A percentile compares a stretch with the other conserved stretches of the same genome.
Evolutionary conservation across 257 asterid species (phyloP).

Genomic region (Gynochthodes officinalis): DNA sequence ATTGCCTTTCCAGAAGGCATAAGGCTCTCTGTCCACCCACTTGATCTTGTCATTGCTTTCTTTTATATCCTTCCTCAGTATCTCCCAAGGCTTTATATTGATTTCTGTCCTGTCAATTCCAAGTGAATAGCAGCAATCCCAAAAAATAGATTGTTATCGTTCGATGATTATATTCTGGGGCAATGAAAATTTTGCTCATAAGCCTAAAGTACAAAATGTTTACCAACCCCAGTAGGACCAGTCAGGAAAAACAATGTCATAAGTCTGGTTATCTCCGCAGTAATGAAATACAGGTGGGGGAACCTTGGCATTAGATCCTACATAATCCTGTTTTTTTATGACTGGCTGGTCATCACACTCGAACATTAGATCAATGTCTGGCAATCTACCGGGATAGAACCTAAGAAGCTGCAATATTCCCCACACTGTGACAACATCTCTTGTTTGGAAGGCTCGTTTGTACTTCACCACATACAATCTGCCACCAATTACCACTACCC

Average conservation of each 20-base stretch:
- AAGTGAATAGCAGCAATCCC: neutral
- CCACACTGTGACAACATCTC: slow-evolving; percentile 79
- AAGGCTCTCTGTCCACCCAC: slow-evolving; percentile 73
- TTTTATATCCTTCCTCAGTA: slow-evolving; percentile 51
- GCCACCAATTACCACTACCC: slow-evolving; percentile 53
- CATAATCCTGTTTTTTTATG: slow-evolving; percentile 35
- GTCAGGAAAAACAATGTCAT: slow-evolving; percentile 78
- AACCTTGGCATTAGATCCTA: slow-evolving; percentile 1
- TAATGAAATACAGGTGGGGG: slow-evolving; percentile 81
- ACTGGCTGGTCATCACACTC: slow-evolving; percentile 61
- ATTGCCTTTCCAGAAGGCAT: slow-evolving; percentile 89
- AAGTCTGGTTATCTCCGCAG: slow-evolving; percentile 50
- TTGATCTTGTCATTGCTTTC: slow-evolving; percentile 41
- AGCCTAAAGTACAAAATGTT: slow-evolving; percentile 28
- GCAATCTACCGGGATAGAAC: slow-evolving; percentile 64
- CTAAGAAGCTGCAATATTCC: slow-evolving; percentile 79
- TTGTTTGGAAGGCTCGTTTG: slow-evolving; percentile 57
- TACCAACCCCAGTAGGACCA: slow-evolving; percentile 99
- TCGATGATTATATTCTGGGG: neutral
- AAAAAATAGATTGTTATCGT: neutral
- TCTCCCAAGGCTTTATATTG: slow-evolving; percentile 75
- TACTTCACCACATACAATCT: slow-evolving; percentile 54
- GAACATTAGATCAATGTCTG: slow-evolving; percentile 69
- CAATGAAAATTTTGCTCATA: neutral
- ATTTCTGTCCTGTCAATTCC: slow-evolving; percentile 67